Conservation (phyloP, 2,329 filamentous ascomycete genomes). For the Fulvia fulva region DNA sequence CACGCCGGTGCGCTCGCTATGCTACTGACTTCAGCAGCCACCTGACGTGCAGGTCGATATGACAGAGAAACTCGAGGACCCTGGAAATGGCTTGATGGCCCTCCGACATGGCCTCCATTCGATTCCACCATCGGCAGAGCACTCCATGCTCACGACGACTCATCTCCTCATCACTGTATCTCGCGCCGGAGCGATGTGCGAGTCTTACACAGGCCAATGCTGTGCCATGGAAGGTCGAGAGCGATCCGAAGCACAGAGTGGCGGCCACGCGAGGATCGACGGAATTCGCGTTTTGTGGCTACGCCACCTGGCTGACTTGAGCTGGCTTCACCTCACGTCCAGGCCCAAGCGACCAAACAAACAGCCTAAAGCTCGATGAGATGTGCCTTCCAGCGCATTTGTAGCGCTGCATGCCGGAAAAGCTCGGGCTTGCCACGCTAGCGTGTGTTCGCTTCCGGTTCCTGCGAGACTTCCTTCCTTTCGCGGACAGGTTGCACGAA, state of each 20-base stretch:
- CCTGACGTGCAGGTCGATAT: not conserved
- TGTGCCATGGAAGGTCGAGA: conserved; percentile 4
- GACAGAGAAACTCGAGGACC: not conserved
- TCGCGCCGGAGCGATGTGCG: not conserved
- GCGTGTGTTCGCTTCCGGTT: not conserved
- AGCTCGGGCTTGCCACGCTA: not conserved
- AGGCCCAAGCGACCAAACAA: not conserved
- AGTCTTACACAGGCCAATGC: not conserved
- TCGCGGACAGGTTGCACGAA: not conserved
- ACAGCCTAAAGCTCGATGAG: not conserved
- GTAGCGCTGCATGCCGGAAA: not conserved
- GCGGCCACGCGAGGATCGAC: conserved; percentile 7
- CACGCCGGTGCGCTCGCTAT: not conserved
- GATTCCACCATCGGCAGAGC: not conserved
- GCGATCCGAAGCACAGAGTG: conserved; percentile 1
- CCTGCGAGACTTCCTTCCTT: not conserved
- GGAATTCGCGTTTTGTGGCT: no score
- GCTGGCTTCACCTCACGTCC: not conserved
- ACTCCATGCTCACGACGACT: not conserved
- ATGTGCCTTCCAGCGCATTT: not conserved
- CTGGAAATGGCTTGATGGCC: not conserved
- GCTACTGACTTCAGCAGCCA: not conserved
- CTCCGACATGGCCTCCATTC: not conserved
- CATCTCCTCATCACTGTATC: not conserved
- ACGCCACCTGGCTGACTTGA: not conserved